Conservation (phyloP, 148 eudicot species). For the Arbutus unedo region DNA sequence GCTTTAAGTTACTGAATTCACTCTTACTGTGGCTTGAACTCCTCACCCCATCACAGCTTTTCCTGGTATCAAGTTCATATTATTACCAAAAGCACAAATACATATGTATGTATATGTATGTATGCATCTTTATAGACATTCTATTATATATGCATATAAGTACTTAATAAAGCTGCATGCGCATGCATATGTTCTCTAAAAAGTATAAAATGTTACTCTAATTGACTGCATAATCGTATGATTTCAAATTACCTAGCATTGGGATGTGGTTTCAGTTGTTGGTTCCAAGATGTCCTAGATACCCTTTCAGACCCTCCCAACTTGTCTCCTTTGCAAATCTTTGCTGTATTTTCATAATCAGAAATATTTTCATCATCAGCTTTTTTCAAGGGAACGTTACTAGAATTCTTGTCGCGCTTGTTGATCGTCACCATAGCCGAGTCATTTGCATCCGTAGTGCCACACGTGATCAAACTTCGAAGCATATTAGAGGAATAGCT, state of each 20-base stretch:
- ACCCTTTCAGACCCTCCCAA: conserved; percentile 45
- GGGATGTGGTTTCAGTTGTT: conserved; percentile 14
- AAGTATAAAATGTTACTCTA: neutral
- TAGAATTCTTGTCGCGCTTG: conserved; percentile 17
- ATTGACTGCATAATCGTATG: neutral
- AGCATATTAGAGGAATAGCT: conserved; percentile 28
- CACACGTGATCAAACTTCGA: conserved; percentile 36
- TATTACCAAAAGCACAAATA: neutral
- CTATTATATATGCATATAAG: neutral
- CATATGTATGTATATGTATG: neutral
- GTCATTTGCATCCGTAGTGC: conserved; percentile 38
- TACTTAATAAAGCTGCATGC: neutral
- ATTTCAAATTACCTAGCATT: conserved; percentile 32
- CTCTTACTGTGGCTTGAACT: conserved; percentile 20
- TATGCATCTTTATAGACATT: neutral
- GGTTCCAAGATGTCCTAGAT: conserved; percentile 28
- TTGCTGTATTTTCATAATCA: neutral
- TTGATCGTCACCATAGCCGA: conserved; percentile 26
- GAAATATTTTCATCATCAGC: neutral
- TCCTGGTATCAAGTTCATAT: conserved; percentile 26
- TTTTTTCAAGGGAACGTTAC: neutral
- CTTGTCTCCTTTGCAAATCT: conserved; percentile 27
- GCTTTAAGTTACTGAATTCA: conserved; percentile 24
- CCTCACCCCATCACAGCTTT: conserved; percentile 36
- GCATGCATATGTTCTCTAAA: neutral